phyloP scores from a whole-genome alignment of 192 early-diverging fungal genomes.

The Entophlyctis luteolus region DNA sequence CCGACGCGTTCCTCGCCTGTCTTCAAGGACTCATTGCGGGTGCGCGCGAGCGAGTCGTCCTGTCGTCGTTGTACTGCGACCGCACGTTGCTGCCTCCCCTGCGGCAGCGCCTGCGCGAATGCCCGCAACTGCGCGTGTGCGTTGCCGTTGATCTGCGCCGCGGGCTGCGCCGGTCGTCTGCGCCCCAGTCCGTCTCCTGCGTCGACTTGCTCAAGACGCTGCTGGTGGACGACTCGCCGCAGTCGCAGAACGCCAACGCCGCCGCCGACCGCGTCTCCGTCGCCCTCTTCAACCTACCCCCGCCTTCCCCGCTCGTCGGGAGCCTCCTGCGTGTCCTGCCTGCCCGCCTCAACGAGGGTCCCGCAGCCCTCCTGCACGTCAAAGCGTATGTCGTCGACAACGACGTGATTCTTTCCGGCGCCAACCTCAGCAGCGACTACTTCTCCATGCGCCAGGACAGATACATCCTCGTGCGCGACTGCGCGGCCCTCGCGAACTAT shows the following conservation, averaged over 20 bases:
- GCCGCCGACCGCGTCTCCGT: slow-evolving; percentile 61
- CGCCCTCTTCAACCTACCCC: slow-evolving; percentile 79
- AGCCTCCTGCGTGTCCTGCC: slow-evolving; percentile 59
- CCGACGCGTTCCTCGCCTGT: too few species aligned
- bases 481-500: slow-evolving; percentile 52
- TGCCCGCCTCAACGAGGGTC: slow-evolving; percentile 79
- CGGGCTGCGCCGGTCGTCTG: slow-evolving; percentile 54
- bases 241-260: slow-evolving; percentile 56
- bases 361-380: slow-evolving; percentile 93
- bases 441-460: slow-evolving; percentile 91
- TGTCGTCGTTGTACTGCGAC: too few species aligned
- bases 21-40: too few species aligned
- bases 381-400: slow-evolving; percentile 92
- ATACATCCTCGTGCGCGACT: slow-evolving; percentile 69
- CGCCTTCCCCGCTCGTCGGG: slow-evolving; percentile 64
- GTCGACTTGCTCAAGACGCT: slow-evolving; percentile 71
- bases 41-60: too few species aligned
- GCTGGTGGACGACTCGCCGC: slow-evolving; percentile 54
- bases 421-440: slow-evolving; percentile 90
- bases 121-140: too few species aligned
- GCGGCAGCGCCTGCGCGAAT: too few species aligned
- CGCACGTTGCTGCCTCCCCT: too few species aligned
- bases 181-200: slow-evolving; percentile 44
- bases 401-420: slow-evolving; percentile 75
- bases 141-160: too few species aligned